Conservation (phyloP, 2,329 filamentous ascomycete species). For the Colletotrichum sp. region DNA sequence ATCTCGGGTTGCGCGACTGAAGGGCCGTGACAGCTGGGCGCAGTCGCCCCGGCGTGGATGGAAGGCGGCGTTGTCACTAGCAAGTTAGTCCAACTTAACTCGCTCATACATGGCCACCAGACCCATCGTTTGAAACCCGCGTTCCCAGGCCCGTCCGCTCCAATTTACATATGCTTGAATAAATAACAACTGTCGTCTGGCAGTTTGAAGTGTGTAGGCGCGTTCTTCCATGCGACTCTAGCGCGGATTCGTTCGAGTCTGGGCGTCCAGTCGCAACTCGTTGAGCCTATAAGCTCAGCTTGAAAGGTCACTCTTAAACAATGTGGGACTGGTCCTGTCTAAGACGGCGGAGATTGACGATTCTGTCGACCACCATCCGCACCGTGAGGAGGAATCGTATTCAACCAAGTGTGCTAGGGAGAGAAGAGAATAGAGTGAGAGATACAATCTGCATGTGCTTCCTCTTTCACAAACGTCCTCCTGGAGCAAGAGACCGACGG, state of each 20-base stretch:
- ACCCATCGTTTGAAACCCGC: slow-evolving; percentile 4
- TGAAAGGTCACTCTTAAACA: slow-evolving; percentile 8
- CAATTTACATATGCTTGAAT: not conserved
- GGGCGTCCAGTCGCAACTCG: not conserved
- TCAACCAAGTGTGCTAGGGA: not conserved
- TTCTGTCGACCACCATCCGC: not conserved
- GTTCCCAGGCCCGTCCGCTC: slow-evolving; percentile 10
- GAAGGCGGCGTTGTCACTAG: not conserved
- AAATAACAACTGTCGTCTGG: not conserved
- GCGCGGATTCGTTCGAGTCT: not conserved
- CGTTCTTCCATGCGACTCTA: slow-evolving; percentile 3
- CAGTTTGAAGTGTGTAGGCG: not conserved
- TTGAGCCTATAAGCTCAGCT: slow-evolving; percentile 5
- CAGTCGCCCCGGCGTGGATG: not conserved
- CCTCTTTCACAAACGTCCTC: not conserved
- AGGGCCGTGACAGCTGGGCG: slow-evolving; percentile 6
- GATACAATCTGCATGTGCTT: not conserved
- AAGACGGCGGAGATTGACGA: slow-evolving; percentile 15
- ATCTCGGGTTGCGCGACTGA: not conserved
- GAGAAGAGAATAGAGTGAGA: not conserved
- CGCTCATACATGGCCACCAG: not conserved
- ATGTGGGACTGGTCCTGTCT: slow-evolving; percentile 18
- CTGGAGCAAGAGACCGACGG: not conserved
- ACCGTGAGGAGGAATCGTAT: not conserved
- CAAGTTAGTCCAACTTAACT: not conserved